These are phyloP conservation scores for Apiospora kogelbergensis DNA, from an alignment of 2,329 filamentous ascomycete genomes.

Conservation along the genomic window DNA sequence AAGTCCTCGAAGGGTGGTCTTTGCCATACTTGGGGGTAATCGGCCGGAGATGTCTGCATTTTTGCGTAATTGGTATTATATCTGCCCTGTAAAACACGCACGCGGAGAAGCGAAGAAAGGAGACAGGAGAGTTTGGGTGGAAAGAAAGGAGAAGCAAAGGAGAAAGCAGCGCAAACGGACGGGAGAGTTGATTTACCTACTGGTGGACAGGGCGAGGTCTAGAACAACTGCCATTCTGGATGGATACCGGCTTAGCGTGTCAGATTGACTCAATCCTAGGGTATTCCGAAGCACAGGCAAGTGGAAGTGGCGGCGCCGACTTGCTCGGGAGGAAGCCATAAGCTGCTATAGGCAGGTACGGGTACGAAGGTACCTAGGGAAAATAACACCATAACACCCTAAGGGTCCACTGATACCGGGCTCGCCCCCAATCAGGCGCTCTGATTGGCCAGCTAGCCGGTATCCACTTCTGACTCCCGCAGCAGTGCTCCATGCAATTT, in stretches of 20 bases:
- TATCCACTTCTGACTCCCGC: not conserved
- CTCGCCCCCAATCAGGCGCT: not conserved
- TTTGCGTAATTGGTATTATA: not conserved
- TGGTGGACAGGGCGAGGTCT: not conserved
- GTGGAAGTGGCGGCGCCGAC: not conserved
- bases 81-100: not conserved
- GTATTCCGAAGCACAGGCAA: not conserved
- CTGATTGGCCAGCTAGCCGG: not conserved
- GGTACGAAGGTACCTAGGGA: not conserved
- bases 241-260: not conserved
- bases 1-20: slow-evolving; percentile 68
- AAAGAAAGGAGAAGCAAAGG: slow-evolving; percentile 10
- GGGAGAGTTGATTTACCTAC: not conserved
- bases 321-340: slow-evolving; percentile 7
- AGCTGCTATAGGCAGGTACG: slow-evolving; percentile 3
- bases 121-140: slow-evolving; percentile 8
- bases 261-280: not conserved
- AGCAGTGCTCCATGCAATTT: not conserved
- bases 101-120: not conserved
- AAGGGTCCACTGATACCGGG: not conserved
- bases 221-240: slow-evolving; percentile 2
- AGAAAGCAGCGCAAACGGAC: slow-evolving; percentile 7
- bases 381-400: not conserved
- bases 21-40: slow-evolving; percentile 82
- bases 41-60: slow-evolving; percentile 42